Evolutionary conservation across 2,329 filamentous ascomycete genomes (phyloP).

Genomic region (Sphaerostilbella broomeana): DNA sequence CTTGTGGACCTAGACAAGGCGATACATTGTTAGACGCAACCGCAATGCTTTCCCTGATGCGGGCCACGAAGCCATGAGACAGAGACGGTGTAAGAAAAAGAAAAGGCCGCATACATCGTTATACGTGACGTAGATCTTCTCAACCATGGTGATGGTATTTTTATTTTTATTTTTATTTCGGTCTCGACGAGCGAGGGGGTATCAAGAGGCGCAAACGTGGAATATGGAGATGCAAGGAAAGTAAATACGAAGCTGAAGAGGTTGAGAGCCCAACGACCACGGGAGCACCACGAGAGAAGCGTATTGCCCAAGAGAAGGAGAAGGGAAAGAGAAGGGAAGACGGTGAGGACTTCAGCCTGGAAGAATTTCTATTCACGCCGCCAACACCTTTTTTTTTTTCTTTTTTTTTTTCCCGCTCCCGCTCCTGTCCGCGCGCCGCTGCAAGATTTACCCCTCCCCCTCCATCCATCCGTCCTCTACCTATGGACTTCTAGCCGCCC

Average conservation of each 20-base stretch:
- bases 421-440: constrained; percentile 4
- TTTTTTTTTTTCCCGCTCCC: constrained; percentile 17
- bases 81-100: neutral
- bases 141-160: constrained; percentile 54
- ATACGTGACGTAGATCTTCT: constrained; percentile 87
- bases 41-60: no score
- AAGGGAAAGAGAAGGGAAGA: constrained; percentile 2
- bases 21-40: neutral
- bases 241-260: neutral
- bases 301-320: constrained; percentile 18
- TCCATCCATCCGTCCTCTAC: no score
- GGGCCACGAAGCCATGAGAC: no score
- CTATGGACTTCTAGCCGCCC: no score
- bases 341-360: constrained; percentile 4
- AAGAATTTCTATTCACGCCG: neutral
- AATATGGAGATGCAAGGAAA: constrained; percentile 9
- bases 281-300: constrained; percentile 8
- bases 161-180: neutral
- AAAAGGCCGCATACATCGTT: constrained; percentile 63
- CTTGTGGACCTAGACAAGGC: constrained; percentile 72
- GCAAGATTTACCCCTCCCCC: constrained; percentile 4
- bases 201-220: no score
- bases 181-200: constrained; percentile 5
- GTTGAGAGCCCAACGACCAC: constrained; percentile 1
- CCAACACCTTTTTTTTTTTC: constrained; percentile 11